phyloP scores from a whole-genome alignment of 2,329 filamentous ascomycete genomes.

The Pseudocercospora pini-densiflorae region DNA sequence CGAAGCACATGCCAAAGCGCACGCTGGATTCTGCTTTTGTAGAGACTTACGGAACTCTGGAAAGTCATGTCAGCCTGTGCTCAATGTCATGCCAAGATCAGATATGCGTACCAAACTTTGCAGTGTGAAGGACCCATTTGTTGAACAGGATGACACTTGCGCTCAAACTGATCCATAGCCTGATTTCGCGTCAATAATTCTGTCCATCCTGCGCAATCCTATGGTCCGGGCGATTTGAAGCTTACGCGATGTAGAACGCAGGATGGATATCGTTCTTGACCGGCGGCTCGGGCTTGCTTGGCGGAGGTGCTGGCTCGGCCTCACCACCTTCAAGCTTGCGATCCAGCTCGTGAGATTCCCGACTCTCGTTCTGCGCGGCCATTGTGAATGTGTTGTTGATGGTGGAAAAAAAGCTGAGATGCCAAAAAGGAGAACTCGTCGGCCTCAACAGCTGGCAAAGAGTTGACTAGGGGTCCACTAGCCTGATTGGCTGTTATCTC shows the following conservation, averaged over 20 bases:
- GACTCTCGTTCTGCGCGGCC: slow-evolving; percentile 65
- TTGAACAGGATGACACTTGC: slow-evolving; percentile 98
- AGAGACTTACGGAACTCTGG: slow-evolving; percentile 25
- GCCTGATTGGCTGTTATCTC: not conserved
- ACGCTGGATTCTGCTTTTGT: not conserved
- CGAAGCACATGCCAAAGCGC: not conserved
- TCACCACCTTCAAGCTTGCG: slow-evolving; percentile 67
- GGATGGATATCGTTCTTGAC: slow-evolving; percentile 72
- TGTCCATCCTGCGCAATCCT: slow-evolving; percentile 34
- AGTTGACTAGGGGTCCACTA: not conserved
- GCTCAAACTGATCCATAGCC: slow-evolving; percentile 82
- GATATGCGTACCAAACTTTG: slow-evolving; percentile 68
- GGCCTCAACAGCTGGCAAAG: not conserved
- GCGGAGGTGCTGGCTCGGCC: slow-evolving; percentile 61
- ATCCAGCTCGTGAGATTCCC: slow-evolving; percentile 76
- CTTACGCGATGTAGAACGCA: slow-evolving; percentile 76
- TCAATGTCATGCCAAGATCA: not conserved
- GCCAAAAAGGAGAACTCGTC: not conserved
- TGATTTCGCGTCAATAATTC: slow-evolving; percentile 16
- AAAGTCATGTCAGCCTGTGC: slow-evolving; percentile 14
- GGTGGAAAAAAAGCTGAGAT: not conserved
- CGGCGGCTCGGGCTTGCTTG: slow-evolving; percentile 67
- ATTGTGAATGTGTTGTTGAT: not conserved
- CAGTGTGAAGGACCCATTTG: slow-evolving; percentile 93
- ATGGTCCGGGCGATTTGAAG: slow-evolving; percentile 43